Evolutionary conservation across 129 eudicot genomes (phyloP), one percentile per base, ranked within the genome.

Genomic region (Flaveria ramosissima): DNA sequence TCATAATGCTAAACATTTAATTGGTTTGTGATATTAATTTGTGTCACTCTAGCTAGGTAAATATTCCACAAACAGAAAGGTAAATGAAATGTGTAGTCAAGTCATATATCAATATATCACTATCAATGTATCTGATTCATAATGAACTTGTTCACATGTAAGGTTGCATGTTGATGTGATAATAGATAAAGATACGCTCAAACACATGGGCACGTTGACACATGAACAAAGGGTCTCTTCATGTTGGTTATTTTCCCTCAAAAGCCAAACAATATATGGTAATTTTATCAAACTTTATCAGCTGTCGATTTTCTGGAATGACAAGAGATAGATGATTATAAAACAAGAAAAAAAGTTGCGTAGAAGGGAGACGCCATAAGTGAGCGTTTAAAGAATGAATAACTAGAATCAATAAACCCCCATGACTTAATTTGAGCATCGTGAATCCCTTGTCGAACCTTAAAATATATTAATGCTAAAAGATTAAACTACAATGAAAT

Each of bases 111-210:
- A 36, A 61, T 61, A 39, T 79, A 36, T 72, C 62, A 26, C 9
- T 79, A 51, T 71, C 72, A 41, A 62, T 72, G 68, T 62, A 71
- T 78, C 56, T 30, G 46, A 71, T 71, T 70, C 76, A 57, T 16
- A 55, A 78, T 47, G 77, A 79, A 79, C 77, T 61, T 79, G 78
- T 79, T 79, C 78, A 19, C 46, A 50, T 61, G 57, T 14, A 36
- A 42, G 71, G 77, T 15, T 60, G 77, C 47, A 68, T 62, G n/a
- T 45, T 78, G 71, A 21, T 61, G 30, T 77, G 30, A 23, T 10
- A 68, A 71, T 61, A 32, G 62, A 78, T 59, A 61, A 52, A 19
- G 71, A 71, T 62, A 61, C 15, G 30, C 11, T 6, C 73, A 8
- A 19, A 71, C 65, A 23, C 65, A 59, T 59, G 65, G 72, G 53